Conservation (phyloP, 2,329 filamentous ascomycete species). For the Nigrospora osmanthi region DNA sequence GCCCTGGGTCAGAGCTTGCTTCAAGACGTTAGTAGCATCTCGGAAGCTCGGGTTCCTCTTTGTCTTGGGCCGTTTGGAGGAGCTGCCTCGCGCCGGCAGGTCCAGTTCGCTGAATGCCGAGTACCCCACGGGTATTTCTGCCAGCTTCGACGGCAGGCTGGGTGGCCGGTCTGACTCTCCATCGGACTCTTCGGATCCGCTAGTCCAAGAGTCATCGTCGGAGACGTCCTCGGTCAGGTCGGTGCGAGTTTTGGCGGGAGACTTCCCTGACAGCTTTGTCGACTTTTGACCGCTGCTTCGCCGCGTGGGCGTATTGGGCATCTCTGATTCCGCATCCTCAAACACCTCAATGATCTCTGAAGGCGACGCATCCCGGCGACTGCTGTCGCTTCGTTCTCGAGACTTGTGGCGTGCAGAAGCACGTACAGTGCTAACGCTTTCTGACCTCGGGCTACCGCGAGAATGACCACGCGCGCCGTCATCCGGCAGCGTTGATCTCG, state of each 20-base stretch:
- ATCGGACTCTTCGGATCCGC: constrained; percentile 25
- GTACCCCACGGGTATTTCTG: constrained; percentile 55
- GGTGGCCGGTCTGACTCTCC: constrained; percentile 26
- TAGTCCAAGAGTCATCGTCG: constrained; percentile 22
- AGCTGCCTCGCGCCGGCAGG: constrained; percentile 40
- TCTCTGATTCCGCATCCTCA: constrained; percentile 27
- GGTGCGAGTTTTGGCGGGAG: constrained; percentile 8
- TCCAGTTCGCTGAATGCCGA: constrained; percentile 62
- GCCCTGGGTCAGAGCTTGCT: constrained; percentile 55
- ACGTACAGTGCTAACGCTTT: constrained; percentile 18
- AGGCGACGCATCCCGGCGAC: constrained; percentile 13
- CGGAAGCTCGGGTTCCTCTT: constrained; percentile 51
- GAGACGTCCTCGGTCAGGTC: constrained; percentile 22
- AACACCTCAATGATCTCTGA: constrained; percentile 22
- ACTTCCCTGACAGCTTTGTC: constrained; percentile 13
- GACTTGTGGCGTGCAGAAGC: constrained; percentile 20
- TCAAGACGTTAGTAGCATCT: constrained; percentile 53
- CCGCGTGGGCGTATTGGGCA: constrained; percentile 30
- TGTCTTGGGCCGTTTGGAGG: constrained; percentile 33
- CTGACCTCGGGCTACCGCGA: constrained; percentile 10
- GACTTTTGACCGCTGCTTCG: constrained; percentile 18
- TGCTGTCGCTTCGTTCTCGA: constrained; percentile 11
- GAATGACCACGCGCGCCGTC: constrained; percentile 27
- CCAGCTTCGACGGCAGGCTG: constrained; percentile 39
- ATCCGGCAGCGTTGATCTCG: constrained; percentile 15